phyloP scores from a whole-genome alignment of 2,329 filamentous ascomycete genomes.

The Trichoderma breve region DNA sequence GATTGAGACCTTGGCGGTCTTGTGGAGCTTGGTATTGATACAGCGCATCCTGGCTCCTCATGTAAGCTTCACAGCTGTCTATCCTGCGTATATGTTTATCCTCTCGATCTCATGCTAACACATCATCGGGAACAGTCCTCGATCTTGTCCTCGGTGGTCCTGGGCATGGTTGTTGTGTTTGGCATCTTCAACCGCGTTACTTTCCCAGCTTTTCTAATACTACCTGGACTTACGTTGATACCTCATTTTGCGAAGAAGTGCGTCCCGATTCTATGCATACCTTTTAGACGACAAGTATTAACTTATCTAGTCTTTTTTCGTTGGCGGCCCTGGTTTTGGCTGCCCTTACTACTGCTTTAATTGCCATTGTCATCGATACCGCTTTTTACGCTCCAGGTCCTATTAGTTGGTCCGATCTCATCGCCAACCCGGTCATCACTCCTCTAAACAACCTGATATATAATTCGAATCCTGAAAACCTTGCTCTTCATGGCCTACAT shows the following conservation, averaged over 20 bases:
- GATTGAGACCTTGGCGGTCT: constrained; percentile 86
- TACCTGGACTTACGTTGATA: constrained; percentile 79
- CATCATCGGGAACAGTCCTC: constrained; percentile 66
- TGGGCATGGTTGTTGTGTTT: constrained; percentile 79
- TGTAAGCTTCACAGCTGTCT: constrained; percentile 47
- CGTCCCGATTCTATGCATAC: constrained; percentile 30
- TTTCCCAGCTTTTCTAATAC: constrained; percentile 86
- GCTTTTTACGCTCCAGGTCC: constrained; percentile 70
- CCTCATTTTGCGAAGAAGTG: constrained; percentile 83
- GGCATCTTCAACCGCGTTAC: constrained; percentile 96
- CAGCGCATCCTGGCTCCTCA: constrained; percentile 78
- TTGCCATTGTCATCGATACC: constrained; percentile 82
- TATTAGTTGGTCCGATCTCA: constrained; percentile 63
- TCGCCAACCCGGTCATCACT: constrained; percentile 66
- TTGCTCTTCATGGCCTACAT: constrained; percentile 73
- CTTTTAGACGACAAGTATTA: constrained; percentile 16
- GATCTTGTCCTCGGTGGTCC: constrained; percentile 69
- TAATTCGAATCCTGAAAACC: constrained; percentile 67
- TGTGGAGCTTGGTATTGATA: constrained; percentile 91
- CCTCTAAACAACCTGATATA: constrained; percentile 76
- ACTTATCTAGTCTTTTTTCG: constrained; percentile 50
- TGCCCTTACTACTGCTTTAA: constrained; percentile 62
- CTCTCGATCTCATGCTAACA: constrained; percentile 27
- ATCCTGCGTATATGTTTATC: neutral
- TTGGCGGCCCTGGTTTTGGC: constrained; percentile 64